A percentile compares a stretch with the other conserved stretches of the same genome.
Evolutionary conservation across 805 yeast species (phyloP).

Genomic region (Kluyveromyces wickerhamii): DNA sequence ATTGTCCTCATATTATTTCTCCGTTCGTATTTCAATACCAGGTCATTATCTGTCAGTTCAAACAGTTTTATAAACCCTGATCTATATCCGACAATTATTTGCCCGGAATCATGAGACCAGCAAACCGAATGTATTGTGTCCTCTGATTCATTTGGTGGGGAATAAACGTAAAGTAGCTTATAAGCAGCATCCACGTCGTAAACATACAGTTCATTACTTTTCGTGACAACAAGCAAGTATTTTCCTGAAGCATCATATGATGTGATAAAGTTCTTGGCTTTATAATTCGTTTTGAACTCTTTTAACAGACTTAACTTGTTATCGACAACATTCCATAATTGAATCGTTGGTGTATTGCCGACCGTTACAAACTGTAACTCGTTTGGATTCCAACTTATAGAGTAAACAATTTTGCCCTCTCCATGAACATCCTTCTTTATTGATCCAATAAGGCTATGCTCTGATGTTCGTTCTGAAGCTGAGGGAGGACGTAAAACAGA

Average conservation of each 20-base stretch:
- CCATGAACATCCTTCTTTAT: constrained; percentile 14
- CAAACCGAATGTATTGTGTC: constrained; percentile 20
- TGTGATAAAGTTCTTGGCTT: constrained; percentile 16
- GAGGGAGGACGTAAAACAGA: constrained; percentile 19
- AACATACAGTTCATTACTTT: constrained; percentile 32
- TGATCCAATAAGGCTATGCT: constrained; percentile 6
- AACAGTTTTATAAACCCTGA: constrained; percentile 2
- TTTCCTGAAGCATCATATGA: constrained; percentile 41
- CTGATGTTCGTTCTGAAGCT: constrained; percentile 10
- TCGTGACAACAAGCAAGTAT: constrained; percentile 37
- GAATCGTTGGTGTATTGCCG: constrained; percentile 15
- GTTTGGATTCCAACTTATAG: constrained; percentile 22
- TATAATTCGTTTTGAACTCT: constrained; percentile 14
- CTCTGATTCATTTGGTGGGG: not conserved
- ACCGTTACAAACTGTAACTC: constrained; percentile 20
- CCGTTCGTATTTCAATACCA: constrained; percentile 15
- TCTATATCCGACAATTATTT: constrained; percentile 40
- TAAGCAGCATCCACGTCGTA: constrained; percentile 30
- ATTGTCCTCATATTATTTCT: constrained; percentile 45
- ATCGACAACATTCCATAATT: constrained; percentile 19
- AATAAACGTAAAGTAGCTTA: constrained; percentile 13
- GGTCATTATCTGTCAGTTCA: not conserved
- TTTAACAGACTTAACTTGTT: constrained; percentile 9
- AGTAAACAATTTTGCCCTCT: constrained; percentile 14
- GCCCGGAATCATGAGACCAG: constrained; percentile 30